Evolutionary conservation across 371 early-diverging fungal genomes (phyloP).

Genomic region (Rhizopus delemar): DNA sequence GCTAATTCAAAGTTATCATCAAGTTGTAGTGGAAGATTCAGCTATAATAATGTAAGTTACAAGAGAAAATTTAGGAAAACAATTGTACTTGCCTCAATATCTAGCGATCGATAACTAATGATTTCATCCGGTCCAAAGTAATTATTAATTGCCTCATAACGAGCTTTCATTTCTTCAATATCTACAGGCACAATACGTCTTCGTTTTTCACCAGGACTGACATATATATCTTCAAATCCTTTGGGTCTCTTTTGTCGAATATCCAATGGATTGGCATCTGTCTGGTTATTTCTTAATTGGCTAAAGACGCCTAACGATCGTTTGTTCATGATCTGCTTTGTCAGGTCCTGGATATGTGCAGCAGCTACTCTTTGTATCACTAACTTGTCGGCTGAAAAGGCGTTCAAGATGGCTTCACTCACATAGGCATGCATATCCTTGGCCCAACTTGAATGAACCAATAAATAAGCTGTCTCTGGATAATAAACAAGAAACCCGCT

Average conservation of each 20-base stretch:
- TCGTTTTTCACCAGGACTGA: slow-evolving; percentile 19
- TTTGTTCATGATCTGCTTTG: slow-evolving; percentile 34
- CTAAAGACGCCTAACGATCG: slow-evolving; percentile 48
- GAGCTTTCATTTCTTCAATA: slow-evolving; percentile 14
- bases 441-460: slow-evolving; percentile 27
- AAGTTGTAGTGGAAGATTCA: slow-evolving; percentile 9
- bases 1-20: background rate
- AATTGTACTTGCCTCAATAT: slow-evolving; percentile 24
- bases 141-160: slow-evolving; percentile 10
- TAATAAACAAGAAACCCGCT: slow-evolving; percentile 48
- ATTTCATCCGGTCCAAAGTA: slow-evolving; percentile 19
- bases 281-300: slow-evolving; percentile 40
- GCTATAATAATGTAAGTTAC: background rate
- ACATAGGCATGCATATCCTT: slow-evolving; percentile 39
- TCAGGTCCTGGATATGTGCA: slow-evolving; percentile 32
- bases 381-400: slow-evolving; percentile 26
- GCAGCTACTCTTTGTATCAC: slow-evolving; percentile 25
- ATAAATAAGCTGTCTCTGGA: slow-evolving; percentile 47
- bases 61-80: background rate
- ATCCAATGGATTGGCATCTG: slow-evolving; percentile 56
- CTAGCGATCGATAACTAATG: slow-evolving; percentile 5
- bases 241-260: slow-evolving; percentile 18
- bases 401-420: slow-evolving; percentile 41
- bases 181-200: slow-evolving; percentile 40
- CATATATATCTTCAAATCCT: slow-evolving; percentile 13